These are phyloP conservation scores for Scedosporium apiospermum DNA, from an alignment of 2,329 filamentous ascomycete species.

Conservation along the genomic window DNA sequence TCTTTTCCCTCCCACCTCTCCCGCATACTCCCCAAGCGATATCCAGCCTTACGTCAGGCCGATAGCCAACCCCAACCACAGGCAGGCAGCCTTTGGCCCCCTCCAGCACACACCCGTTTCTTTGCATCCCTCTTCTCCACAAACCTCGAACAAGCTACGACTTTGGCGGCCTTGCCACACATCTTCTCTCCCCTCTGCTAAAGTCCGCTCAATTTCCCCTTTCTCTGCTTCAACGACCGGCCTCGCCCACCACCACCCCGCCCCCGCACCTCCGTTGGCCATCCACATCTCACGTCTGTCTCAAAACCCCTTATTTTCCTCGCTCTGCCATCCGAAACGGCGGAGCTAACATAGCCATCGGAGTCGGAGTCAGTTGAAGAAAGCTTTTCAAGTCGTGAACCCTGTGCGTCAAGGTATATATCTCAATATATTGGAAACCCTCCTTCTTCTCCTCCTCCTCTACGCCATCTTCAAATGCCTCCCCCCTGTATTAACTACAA, in stretches of 20 bases:
- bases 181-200: neutral
- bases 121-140: neutral
- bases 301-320: no score
- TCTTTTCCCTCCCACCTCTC: neutral
- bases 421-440: neutral
- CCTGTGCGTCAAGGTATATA: no score
- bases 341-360: no score
- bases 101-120: neutral
- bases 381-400: no score
- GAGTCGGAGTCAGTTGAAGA: no score
- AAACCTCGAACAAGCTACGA: neutral
- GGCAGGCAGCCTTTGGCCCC: neutral
- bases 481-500: neutral
- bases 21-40: neutral
- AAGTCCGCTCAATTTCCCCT: neutral
- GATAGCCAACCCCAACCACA: neutral
- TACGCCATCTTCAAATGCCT: neutral
- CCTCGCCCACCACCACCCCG: neutral
- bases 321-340: no score
- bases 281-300: neutral
- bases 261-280: neutral
- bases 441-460: neutral
- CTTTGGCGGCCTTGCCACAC: neutral
- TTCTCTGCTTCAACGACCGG: neutral
- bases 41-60: slow-evolving; percentile 3